Evolutionary conservation across 2,329 filamentous ascomycete species (phyloP).

Genomic region (Plectosphaerella plurivora): DNA sequence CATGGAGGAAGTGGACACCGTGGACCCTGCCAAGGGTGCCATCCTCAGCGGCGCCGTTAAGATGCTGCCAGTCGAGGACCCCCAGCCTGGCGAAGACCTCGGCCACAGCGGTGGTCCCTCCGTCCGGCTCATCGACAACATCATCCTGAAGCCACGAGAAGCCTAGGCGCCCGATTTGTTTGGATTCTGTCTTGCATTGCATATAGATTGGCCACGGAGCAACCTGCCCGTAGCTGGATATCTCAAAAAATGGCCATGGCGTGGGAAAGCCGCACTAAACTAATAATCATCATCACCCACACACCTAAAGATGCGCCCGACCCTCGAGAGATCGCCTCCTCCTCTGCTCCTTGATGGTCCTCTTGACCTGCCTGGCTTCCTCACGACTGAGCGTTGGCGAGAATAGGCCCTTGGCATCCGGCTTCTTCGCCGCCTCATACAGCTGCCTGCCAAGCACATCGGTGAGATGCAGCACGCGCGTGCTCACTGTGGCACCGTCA

Average conservation of each 20-base stretch:
- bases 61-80: conserved; percentile 76
- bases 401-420: conserved; percentile 28
- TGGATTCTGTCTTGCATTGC: background rate
- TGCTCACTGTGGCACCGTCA: conserved; percentile 87
- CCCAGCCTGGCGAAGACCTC: conserved; percentile 66
- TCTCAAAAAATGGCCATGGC: too few relatives aligned
- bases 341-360: conserved; percentile 39
- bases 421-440: conserved; percentile 53
- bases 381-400: conserved; percentile 44
- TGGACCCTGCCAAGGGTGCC: conserved; percentile 69
- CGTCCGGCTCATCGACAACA: conserved; percentile 91
- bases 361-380: conserved; percentile 40
- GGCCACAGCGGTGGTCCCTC: conserved; percentile 67
- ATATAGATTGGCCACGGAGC: background rate
- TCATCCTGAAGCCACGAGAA: conserved; percentile 56
- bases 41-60: conserved; percentile 88
- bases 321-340: conserved; percentile 44
- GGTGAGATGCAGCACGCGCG: conserved; percentile 71
- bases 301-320: conserved; percentile 42
- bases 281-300: conserved; percentile 6
- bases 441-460: conserved; percentile 68
- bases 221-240: too few relatives aligned
- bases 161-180: background rate
- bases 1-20: conserved; percentile 69
- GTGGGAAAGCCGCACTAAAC: conserved; percentile 1